Evolutionary conservation across 2,329 filamentous ascomycete genomes (phyloP).

Genomic region (Kalmusia sp.): DNA sequence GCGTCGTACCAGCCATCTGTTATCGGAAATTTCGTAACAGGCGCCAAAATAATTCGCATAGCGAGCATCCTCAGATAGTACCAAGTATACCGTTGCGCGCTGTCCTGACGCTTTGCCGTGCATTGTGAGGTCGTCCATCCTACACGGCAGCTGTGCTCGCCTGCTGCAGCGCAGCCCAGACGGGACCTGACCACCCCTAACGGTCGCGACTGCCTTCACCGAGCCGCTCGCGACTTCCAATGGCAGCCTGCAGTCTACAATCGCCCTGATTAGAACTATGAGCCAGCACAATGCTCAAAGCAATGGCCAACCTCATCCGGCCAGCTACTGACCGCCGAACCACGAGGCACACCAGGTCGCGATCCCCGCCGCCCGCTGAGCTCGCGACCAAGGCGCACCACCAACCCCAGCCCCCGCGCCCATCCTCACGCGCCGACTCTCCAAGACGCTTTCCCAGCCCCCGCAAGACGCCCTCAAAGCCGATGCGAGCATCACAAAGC

Average conservation of each 20-base stretch:
- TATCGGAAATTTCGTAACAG: constrained; percentile 1
- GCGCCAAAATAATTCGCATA: not conserved
- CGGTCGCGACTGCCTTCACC: constrained; percentile 32
- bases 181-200: constrained; percentile 37
- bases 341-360: constrained; percentile 37
- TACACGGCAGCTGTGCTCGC: not conserved
- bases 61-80: not conserved
- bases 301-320: constrained; percentile 39
- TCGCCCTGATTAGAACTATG: constrained; percentile 30
- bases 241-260: constrained; percentile 28
- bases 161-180: constrained; percentile 20
- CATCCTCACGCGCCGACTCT: constrained; percentile 35
- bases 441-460: constrained; percentile 31
- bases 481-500: constrained; percentile 16
- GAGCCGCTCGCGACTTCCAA: constrained; percentile 36
- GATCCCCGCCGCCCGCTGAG: constrained; percentile 23
- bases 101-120: not conserved
- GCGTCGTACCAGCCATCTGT: constrained; percentile 9
- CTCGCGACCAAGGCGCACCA: constrained; percentile 30
- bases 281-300: constrained; percentile 31
- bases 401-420: constrained; percentile 23
- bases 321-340: constrained; percentile 41
- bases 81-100: not conserved
- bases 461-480: constrained; percentile 29
- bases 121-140: not conserved